A percentile compares a stretch with the other conserved stretches of the same genome.
Evolutionary conservation across 441 rosid genomes (phyloP).

Genomic region (Euphorbia corollata): DNA sequence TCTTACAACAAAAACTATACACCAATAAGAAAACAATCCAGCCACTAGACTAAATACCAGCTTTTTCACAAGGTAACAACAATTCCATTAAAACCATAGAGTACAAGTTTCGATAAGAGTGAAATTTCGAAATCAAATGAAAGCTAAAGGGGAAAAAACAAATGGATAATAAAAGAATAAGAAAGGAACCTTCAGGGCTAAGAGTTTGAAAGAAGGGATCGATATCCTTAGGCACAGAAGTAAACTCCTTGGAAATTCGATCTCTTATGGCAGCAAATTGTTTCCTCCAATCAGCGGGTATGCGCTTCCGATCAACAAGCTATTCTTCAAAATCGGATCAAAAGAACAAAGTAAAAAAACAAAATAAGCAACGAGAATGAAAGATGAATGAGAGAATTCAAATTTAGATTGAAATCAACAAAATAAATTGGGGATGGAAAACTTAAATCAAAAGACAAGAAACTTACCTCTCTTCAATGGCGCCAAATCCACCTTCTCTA

Average conservation of each 20-base stretch:
- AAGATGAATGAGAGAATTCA: slow-evolving; percentile 6
- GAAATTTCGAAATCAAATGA: background rate
- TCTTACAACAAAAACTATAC: background rate
- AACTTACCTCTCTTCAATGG: too few species aligned
- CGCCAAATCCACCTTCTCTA: too few species aligned
- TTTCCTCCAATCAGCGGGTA: slow-evolving; percentile 88
- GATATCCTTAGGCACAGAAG: slow-evolving; percentile 64
- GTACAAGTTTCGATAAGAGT: background rate
- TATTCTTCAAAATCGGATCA: slow-evolving; percentile 44
- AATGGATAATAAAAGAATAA: background rate
- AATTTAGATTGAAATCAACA: too few species aligned
- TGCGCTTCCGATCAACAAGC: slow-evolving; percentile 94
- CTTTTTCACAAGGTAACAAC: background rate
- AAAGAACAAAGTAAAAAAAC: slow-evolving; percentile 9
- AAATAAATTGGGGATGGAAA: too few species aligned
- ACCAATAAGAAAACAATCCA: background rate
- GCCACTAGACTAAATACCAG: background rate
- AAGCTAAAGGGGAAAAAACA: background rate
- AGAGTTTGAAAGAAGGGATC: slow-evolving; percentile 75
- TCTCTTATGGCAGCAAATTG: slow-evolving; percentile 58
- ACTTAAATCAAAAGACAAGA: too few species aligned
- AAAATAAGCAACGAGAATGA: background rate
- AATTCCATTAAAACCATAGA: background rate
- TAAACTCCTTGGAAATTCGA: slow-evolving; percentile 63
- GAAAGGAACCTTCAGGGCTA: slow-evolving; percentile 54